These are phyloP conservation scores for Mortierella alpina DNA, from an alignment of 192 early-diverging fungal genomes.

Conservation along the genomic window DNA sequence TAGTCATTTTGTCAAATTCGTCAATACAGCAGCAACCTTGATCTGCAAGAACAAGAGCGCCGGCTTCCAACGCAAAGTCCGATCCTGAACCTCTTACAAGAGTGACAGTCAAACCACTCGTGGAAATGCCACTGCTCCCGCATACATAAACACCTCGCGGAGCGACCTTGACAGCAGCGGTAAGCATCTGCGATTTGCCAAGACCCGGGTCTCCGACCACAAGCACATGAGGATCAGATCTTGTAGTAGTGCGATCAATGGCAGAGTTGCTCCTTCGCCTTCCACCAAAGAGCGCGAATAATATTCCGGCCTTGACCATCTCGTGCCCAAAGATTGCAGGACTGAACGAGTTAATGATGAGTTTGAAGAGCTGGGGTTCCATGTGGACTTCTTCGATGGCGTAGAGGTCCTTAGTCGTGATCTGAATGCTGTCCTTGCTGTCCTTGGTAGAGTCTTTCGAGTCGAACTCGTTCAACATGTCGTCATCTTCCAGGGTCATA, in stretches of 20 bases:
- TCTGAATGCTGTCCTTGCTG: slow-evolving; percentile 69
- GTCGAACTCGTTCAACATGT: slow-evolving; percentile 33
- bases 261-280: slow-evolving; percentile 46
- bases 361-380: slow-evolving; percentile 71
- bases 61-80: slow-evolving; percentile 51
- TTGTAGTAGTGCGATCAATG: slow-evolving; percentile 62
- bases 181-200: slow-evolving; percentile 88
- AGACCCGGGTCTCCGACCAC: slow-evolving; percentile 90
- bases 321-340: slow-evolving; percentile 87
- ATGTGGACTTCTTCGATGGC: slow-evolving; percentile 74
- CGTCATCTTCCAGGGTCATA: slow-evolving; percentile 48
- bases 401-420: slow-evolving; percentile 76
- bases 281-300: slow-evolving; percentile 80
- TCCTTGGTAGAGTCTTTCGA: slow-evolving; percentile 58
- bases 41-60: slow-evolving; percentile 88
- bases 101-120: slow-evolving; percentile 36
- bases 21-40: slow-evolving; percentile 92
- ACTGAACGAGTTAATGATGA: slow-evolving; percentile 84
- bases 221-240: slow-evolving; percentile 78
- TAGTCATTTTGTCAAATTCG: slow-evolving; percentile 92
- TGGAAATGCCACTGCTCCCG: slow-evolving; percentile 39
- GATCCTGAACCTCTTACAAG: slow-evolving; percentile 35
- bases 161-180: slow-evolving; percentile 82
- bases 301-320: slow-evolving; percentile 85
- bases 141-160: slow-evolving; percentile 76